phyloP scores from a whole-genome alignment of 2,329 filamentous ascomycete species.

The Sarocladiaceae sp. region DNA sequence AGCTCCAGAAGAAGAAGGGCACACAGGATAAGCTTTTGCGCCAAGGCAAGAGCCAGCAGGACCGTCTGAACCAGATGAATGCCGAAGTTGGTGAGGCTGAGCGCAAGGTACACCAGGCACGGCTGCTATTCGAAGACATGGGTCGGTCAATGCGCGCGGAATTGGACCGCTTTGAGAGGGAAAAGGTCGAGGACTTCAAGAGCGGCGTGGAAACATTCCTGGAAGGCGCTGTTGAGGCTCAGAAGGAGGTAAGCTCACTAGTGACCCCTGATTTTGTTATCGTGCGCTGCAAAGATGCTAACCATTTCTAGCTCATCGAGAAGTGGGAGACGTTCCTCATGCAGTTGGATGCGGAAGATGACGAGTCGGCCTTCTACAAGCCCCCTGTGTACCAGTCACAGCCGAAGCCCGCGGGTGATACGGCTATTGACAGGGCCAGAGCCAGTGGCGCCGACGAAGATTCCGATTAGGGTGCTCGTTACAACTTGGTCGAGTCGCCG shows the following conservation, averaged over 20 bases:
- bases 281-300: constrained; percentile 11
- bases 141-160: constrained; percentile 85
- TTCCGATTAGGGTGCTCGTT: constrained; percentile 39
- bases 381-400: constrained; percentile 50
- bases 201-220: constrained; percentile 95
- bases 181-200: constrained; percentile 99
- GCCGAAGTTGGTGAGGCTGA: constrained; percentile 95
- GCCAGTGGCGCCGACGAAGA: constrained; percentile 54
- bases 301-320: constrained; percentile 55
- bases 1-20: constrained; percentile 81
- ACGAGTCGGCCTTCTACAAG: constrained; percentile 62
- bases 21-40: constrained; percentile 91
- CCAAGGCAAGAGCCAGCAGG: constrained; percentile 92
- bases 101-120: constrained; percentile 82
- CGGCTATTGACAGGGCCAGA: constrained; percentile 53
- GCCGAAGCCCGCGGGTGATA: constrained; percentile 46
- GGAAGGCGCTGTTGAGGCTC: constrained; percentile 93
- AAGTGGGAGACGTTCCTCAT: constrained; percentile 98
- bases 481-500: constrained; percentile 1
- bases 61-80: constrained; percentile 83
- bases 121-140: constrained; percentile 95
- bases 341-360: constrained; percentile 90
- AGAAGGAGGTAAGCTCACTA: constrained; percentile 80
- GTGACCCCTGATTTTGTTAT: background rate
- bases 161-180: constrained; percentile 86